A percentile compares a stretch with the other conserved stretches of the same genome.
These are phyloP conservation scores for Phialophora expanda DNA, from an alignment of 2,329 filamentous ascomycete genomes.

Conservation along the genomic window DNA sequence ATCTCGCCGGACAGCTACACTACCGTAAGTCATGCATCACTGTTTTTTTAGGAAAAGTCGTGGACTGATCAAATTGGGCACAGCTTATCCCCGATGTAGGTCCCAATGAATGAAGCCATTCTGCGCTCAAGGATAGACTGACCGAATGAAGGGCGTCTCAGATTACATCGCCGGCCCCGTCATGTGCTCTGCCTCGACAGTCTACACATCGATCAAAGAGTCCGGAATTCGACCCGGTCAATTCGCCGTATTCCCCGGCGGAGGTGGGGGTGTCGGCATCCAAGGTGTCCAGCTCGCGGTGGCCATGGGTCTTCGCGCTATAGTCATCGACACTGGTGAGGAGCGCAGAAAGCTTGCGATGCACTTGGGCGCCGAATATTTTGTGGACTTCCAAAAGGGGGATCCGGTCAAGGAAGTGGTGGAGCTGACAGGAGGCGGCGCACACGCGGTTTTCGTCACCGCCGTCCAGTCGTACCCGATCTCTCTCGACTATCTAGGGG, in stretches of 20 bases:
- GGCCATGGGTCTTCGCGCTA: slow-evolving; percentile 62
- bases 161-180: slow-evolving; percentile 63
- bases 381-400: slow-evolving; percentile 59
- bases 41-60: too few relatives aligned
- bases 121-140: too few relatives aligned
- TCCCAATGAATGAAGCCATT: too few relatives aligned
- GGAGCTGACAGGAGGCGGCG: slow-evolving; percentile 53
- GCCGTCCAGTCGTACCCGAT: slow-evolving; percentile 48
- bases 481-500: slow-evolving; percentile 53
- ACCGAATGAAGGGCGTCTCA: slow-evolving; percentile 54
- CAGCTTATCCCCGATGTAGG: slow-evolving; percentile 11
- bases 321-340: slow-evolving; percentile 60
- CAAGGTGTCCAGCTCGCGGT: slow-evolving; percentile 62
- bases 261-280: slow-evolving; percentile 62
- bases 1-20: slow-evolving; percentile 61
- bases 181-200: slow-evolving; percentile 65
- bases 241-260: slow-evolving; percentile 62
- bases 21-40: neutral
- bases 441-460: slow-evolving; percentile 53
- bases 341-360: slow-evolving; percentile 54
- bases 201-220: slow-evolving; percentile 62
- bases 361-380: slow-evolving; percentile 60
- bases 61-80: too few relatives aligned
- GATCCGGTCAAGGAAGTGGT: slow-evolving; percentile 49
- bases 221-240: slow-evolving; percentile 57